Percentiles rank a stretch among this genome's conserved stretches.
Evolutionary conservation across 1,284 basidiomycete species (phyloP).

Genomic region (Somion occarium): DNA sequence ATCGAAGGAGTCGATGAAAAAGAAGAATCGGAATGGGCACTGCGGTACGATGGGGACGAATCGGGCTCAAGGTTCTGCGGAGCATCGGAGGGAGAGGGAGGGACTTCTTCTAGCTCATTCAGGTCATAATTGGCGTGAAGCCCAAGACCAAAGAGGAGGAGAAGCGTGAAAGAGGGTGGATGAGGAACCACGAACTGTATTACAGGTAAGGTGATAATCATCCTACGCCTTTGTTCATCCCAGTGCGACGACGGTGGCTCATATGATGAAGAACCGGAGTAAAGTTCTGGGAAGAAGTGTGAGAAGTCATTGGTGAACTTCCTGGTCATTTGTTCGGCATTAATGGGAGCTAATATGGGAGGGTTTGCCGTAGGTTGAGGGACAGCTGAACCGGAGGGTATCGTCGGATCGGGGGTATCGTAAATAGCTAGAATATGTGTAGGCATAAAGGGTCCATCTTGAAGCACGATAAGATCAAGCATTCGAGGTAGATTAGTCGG

Average conservation of each 20-base stretch:
- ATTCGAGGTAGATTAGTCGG: conserved; percentile 13
- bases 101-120: background rate
- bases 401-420: conserved; percentile 3
- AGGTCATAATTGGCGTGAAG: conserved; percentile 12
- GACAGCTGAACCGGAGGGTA: conserved; percentile 12
- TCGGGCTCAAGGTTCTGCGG: conserved; percentile 1
- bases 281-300: background rate
- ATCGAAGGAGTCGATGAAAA: background rate
- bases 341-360: conserved; percentile 23
- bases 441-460: conserved; percentile 15
- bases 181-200: conserved; percentile 25
- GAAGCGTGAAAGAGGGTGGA: conserved; percentile 25
- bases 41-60: conserved; percentile 21
- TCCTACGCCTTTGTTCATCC: conserved; percentile 12
- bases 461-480: conserved; percentile 15
- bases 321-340: conserved; percentile 20
- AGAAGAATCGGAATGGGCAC: background rate
- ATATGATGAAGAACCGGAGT: background rate
- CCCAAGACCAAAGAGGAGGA: conserved; percentile 27
- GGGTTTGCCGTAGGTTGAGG: conserved; percentile 9
- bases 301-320: conserved; percentile 19
- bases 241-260: conserved; percentile 7
- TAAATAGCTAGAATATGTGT: conserved; percentile 21
- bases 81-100: background rate
- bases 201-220: conserved; percentile 24